Base-by-base conservation (phyloP, 192 early-diverging fungal genomes). In the Lunasporangiospora selenospora region DNA sequence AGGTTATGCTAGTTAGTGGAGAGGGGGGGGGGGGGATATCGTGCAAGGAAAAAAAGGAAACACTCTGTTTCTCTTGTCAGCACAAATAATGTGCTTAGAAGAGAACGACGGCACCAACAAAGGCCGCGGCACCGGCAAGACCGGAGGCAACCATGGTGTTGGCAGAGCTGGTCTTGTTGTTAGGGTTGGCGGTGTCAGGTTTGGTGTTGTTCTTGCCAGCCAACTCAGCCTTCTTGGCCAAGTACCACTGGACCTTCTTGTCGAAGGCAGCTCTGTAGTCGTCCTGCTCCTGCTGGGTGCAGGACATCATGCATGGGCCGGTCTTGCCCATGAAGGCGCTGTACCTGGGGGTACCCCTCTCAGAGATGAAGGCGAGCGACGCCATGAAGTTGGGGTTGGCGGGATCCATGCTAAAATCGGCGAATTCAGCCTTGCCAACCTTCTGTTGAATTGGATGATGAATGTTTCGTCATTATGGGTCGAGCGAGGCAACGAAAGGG, bases 251-350 rank as follows among this genome's bases (percentile, higher is more conserved):
- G 21, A 8, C 29, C 46, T 60, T 60, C 23, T n/a, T 46, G 1
- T 47, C 13, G 60, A 58, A 76, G 8, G 62, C 40, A 1, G 8
- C 24, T 2, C 6, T 54, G 55, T 69, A 79, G 1, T 24, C 51
- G 24, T 46, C 38, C 41, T 79, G 71, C 26, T 75, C 49, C 3
- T 26, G 13, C 7, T 27, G 13, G n/a, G 38, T 34, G 51, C 77
- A 79, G 3, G 24, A 24, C 8, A 36, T 26, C 41, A 53, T 51
- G 40, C 77, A 79, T 19, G 56, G 42, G 42, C 77, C 71, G 33
- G 65, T 75, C 15, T 43, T 12, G 48, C 60, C 44, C 65, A 76
- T 75, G 48, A 58, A 79, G 27, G 48, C 34, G 6, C 39, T 69
- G 47, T 79, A 79, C 2, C 40, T 32, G 33, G 65, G 48, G 31